A percentile compares a stretch with the other conserved stretches of the same genome.
These are phyloP conservation scores for Ogataea methanolica DNA, from an alignment of 805 yeast genomes.

Conservation along the genomic window DNA sequence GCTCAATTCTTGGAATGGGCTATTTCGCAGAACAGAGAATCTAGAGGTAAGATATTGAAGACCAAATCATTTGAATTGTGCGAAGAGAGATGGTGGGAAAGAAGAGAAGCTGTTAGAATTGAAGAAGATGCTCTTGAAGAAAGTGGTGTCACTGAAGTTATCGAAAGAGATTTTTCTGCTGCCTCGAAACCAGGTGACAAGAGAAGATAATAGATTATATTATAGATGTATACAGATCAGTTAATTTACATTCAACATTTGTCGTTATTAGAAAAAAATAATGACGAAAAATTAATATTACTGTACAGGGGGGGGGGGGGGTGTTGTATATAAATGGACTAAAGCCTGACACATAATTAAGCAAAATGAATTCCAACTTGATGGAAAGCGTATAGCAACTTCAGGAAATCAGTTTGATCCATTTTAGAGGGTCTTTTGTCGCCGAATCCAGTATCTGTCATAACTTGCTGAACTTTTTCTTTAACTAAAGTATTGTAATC, in stretches of 20 bases:
- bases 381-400: conserved; percentile 85
- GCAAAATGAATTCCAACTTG: conserved; percentile 97
- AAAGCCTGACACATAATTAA: conserved; percentile 26
- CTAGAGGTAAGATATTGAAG: conserved; percentile 86
- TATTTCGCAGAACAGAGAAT: conserved; percentile 75
- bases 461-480: conserved; percentile 65
- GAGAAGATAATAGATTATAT: conserved; percentile 42
- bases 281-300: not conserved
- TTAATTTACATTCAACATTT: not conserved
- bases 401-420: conserved; percentile 92
- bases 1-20: conserved; percentile 91
- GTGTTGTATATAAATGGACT: not conserved
- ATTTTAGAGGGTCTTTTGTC: conserved; percentile 90
- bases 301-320: not conserved
- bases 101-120: conserved; percentile 85
- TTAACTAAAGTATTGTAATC: conserved; percentile 51
- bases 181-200: conserved; percentile 33
- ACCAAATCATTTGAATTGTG: conserved; percentile 84
- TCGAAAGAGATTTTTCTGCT: conserved; percentile 61
- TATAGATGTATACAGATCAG: not conserved
- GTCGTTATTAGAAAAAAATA: not conserved
- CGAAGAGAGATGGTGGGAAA: conserved; percentile 98
- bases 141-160: conserved; percentile 85
- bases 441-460: conserved; percentile 72
- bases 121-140: conserved; percentile 90